A percentile compares a stretch with the other conserved stretches of the same genome.
Conservation (phyloP, 768 basidiomycete species). For the Lactarius vividus region DNA sequence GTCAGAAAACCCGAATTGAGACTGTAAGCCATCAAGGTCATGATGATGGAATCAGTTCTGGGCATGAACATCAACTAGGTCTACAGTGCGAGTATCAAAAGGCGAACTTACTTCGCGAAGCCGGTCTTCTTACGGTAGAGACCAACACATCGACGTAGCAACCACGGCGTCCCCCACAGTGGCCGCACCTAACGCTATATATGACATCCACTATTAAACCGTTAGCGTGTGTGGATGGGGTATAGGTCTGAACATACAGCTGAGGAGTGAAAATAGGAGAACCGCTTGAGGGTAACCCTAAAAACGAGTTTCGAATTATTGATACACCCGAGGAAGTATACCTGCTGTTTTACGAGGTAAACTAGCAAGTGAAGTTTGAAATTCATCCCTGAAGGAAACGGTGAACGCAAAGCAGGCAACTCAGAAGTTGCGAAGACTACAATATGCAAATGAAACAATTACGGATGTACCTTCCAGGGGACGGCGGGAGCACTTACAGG, state of each 20-base stretch:
- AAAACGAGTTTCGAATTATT: conserved; percentile 16
- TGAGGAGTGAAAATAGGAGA: conserved; percentile 37
- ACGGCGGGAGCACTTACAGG: conserved; percentile 35
- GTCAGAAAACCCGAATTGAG: conserved; percentile 32
- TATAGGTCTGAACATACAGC: conserved; percentile 29
- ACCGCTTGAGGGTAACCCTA: conserved; percentile 33
- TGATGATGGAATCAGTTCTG: too few species aligned
- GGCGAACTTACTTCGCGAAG: conserved; percentile 37
- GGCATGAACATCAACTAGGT: neutral
- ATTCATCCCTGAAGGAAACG: neutral
- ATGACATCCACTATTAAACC: conserved; percentile 46
- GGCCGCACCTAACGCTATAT: conserved; percentile 44
- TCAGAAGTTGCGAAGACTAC: conserved; percentile 30
- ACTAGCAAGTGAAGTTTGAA: conserved; percentile 33
- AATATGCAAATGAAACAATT: neutral
- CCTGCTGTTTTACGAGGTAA: conserved; percentile 47
- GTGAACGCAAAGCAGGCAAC: conserved; percentile 16
- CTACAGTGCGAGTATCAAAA: neutral
- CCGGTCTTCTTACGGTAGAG: conserved; percentile 48
- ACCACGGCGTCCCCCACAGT: conserved; percentile 51
- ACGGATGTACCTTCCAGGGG: neutral
- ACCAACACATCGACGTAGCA: conserved; percentile 47
- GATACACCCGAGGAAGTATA: conserved; percentile 11
- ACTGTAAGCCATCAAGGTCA: conserved; percentile 32
- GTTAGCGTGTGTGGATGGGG: neutral